These are phyloP conservation scores for Saturnispora sanitii DNA, from an alignment of 805 yeast genomes.

Conservation along the genomic window DNA sequence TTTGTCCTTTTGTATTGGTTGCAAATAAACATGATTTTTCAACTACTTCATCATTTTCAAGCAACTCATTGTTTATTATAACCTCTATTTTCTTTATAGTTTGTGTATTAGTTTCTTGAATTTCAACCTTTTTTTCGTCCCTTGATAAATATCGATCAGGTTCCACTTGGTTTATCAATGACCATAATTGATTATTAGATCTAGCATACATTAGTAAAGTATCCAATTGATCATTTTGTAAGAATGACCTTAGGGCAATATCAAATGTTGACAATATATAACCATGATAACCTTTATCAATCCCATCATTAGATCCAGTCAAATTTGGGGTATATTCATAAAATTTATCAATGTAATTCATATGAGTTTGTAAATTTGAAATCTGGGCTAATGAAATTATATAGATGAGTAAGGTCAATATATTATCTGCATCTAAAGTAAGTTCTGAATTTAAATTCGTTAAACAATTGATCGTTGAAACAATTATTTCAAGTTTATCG, in stretches of 20 bases:
- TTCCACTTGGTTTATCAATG: background rate
- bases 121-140: background rate
- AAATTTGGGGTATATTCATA: background rate
- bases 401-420: slow-evolving; percentile 62
- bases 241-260: slow-evolving; percentile 65
- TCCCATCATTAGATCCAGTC: background rate
- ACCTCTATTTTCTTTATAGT: background rate
- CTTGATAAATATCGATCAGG: background rate
- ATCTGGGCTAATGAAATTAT: slow-evolving; percentile 59
- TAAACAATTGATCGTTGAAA: slow-evolving; percentile 42
- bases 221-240: slow-evolving; percentile 29
- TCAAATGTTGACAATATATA: slow-evolving; percentile 79
- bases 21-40: slow-evolving; percentile 1
- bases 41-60: background rate
- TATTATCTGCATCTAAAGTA: slow-evolving; percentile 66
- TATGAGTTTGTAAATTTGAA: slow-evolving; percentile 48
- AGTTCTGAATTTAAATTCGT: slow-evolving; percentile 27
- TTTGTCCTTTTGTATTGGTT: slow-evolving; percentile 37
- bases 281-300: slow-evolving; percentile 33
- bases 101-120: background rate
- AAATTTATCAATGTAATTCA: slow-evolving; percentile 57
- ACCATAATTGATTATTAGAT: background rate
- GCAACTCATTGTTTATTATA: background rate
- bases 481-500: slow-evolving; percentile 39
- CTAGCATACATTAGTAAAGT: slow-evolving; percentile 1